A percentile compares a stretch with the other conserved stretches of the same genome.
Conservation (phyloP, 768 basidiomycete species). For the Lanmaoa rubissima region DNA sequence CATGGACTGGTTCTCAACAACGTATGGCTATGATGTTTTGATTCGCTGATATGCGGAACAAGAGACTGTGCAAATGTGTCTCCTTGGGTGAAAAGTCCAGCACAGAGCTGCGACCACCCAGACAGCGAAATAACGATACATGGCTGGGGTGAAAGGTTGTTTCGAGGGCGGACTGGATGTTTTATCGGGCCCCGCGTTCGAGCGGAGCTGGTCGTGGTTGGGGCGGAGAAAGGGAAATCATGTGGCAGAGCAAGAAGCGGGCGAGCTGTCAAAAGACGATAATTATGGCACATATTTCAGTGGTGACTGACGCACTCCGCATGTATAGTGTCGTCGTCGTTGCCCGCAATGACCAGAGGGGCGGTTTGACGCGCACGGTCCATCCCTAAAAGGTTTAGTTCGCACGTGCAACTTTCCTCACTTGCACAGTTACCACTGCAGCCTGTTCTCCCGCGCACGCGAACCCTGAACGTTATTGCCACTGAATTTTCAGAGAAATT, state of each 20-base stretch:
- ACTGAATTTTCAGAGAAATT: conserved; percentile 11
- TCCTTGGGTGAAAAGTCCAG: neutral
- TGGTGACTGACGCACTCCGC: neutral
- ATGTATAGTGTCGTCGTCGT: conserved; percentile 20
- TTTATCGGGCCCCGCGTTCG: conserved; percentile 20
- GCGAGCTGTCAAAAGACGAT: conserved; percentile 11
- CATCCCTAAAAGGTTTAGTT: conserved; percentile 30
- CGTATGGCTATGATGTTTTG: neutral
- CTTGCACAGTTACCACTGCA: conserved; percentile 30
- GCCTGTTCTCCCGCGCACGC: conserved; percentile 9
- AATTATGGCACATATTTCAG: conserved; percentile 27
- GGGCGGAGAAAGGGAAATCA: conserved; percentile 33
- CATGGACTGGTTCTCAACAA: neutral
- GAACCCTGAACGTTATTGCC: conserved; percentile 2
- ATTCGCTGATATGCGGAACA: neutral
- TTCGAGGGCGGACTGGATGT: neutral
- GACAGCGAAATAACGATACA: neutral
- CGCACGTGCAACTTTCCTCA: conserved; percentile 32
- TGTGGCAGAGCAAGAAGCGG: conserved; percentile 22
- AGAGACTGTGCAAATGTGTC: neutral
- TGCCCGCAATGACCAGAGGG: conserved; percentile 13
- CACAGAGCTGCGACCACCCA: too few species aligned
- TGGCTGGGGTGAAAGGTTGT: neutral
- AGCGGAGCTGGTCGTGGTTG: conserved; percentile 36
- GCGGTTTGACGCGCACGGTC: conserved; percentile 24